A percentile compares a stretch with the other conserved stretches of the same genome.
phyloP scores from a whole-genome alignment of 257 asterid genomes.

The Avicennia marina region DNA sequence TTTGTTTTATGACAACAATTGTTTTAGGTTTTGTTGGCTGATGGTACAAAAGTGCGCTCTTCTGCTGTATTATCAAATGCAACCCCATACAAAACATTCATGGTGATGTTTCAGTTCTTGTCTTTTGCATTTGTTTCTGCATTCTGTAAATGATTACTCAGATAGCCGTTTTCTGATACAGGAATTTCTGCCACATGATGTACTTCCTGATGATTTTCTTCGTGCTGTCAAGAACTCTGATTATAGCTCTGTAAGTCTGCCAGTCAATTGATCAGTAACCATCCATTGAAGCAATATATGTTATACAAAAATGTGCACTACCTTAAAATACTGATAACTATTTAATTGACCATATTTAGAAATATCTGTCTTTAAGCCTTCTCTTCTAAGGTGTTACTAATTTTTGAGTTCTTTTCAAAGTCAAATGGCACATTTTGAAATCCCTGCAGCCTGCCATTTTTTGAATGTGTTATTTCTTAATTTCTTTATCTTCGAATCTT shows the following conservation, averaged over 20 bases:
- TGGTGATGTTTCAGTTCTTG: slow-evolving; percentile 41
- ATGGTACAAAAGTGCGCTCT: slow-evolving; percentile 66
- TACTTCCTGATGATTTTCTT: slow-evolving; percentile 71
- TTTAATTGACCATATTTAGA: background rate
- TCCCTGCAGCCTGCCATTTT: background rate
- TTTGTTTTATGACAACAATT: slow-evolving; percentile 21
- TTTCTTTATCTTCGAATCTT: background rate
- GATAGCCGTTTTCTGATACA: slow-evolving; percentile 33
- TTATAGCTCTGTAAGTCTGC: slow-evolving; percentile 84
- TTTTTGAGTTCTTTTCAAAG: background rate
- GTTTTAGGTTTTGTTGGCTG: slow-evolving; percentile 78
- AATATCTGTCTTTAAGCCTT: no score
- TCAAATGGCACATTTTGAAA: background rate
- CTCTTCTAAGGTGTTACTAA: no score
- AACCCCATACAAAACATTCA: slow-evolving; percentile 92
- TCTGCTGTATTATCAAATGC: slow-evolving; percentile 92
- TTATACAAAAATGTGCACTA: background rate
- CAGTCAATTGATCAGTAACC: background rate
- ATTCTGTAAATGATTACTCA: background rate
- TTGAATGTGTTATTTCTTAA: background rate
- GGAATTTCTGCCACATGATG: slow-evolving; percentile 75
- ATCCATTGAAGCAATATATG: background rate
- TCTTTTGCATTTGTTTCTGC: slow-evolving; percentile 1
- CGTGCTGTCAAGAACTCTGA: slow-evolving; percentile 61
- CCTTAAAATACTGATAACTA: background rate